Conservation (phyloP, 257 asterid genomes). For the Solanum pinnatisectum region DNA sequence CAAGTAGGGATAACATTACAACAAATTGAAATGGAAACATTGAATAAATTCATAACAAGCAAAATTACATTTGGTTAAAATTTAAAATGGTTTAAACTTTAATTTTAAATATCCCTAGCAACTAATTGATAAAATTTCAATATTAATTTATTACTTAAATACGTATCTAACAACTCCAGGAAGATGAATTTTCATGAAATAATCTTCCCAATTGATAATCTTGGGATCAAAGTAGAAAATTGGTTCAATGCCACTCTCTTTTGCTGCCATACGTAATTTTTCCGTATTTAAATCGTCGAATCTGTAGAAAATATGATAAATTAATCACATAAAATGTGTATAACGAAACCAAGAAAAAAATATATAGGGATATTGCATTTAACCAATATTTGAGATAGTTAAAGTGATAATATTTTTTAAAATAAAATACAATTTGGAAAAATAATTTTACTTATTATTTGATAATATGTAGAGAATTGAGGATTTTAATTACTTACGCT, state of each 20-base stretch:
- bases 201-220: slow-evolving; percentile 65
- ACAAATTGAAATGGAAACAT: neutral
- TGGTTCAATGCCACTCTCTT: slow-evolving; percentile 24
- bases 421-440: neutral
- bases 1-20: neutral
- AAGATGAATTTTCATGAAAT: slow-evolving; percentile 50
- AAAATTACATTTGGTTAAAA: neutral
- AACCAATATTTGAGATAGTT: neutral
- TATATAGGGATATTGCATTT: neutral
- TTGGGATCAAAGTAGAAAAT: slow-evolving; percentile 67
- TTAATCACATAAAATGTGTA: neutral
- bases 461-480: neutral
- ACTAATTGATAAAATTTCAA: neutral
- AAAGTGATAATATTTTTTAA: neutral
- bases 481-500: slow-evolving; percentile 39
- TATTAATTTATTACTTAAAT: slow-evolving; percentile 31
- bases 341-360: neutral
- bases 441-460: neutral
- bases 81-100: neutral
- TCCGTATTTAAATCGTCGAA: slow-evolving; percentile 73
- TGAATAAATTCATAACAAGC: neutral
- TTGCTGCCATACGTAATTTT: slow-evolving; percentile 38
- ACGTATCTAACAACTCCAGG: slow-evolving; percentile 78
- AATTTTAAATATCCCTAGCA: neutral
- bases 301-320: slow-evolving; percentile 21